Evolutionary conservation across 331 rosid genomes (phyloP), one percentile per base, ranked within the genome.

Genomic region (Acacia concinna): DNA sequence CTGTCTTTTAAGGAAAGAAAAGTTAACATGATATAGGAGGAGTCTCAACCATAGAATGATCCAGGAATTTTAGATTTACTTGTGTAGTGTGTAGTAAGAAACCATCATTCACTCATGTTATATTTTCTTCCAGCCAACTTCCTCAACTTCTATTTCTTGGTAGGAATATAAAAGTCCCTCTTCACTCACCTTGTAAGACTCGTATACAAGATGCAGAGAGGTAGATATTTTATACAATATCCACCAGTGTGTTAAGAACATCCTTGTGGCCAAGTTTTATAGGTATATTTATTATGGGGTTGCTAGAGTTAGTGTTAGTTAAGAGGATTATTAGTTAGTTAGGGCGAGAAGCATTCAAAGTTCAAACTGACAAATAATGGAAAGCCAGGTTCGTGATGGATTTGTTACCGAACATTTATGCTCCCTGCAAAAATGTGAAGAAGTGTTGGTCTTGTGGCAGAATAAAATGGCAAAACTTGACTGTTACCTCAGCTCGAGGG

Each of bases 1-100:
- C 57, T 76, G 21, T 41, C 84, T 80, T 54, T 14, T 57, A 80
- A 76, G 71, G 32, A 72, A 84, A 71, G 79, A 66, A 40, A 71
- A 56, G 51, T 37, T 27, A 25, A 25, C 30, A 57, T 74, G 56
- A 35, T 7, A 14, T 4, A 74, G 11, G 41, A 38, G 31, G 40
- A 10, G 20, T 41, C 0, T 31, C 37, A 43, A 41, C 35, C 34
- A 57, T 37, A 37, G 37, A 32, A 37, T 74, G 38, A 31, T 34
- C 37, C 31, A 23, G 32, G 52, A 37, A 56, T 0, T 6, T 52
- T 27, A 44, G 21, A 35, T 31, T 23, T 73, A 12, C 35, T 32
- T n/a, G 21, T 57, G 18, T 8, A 60, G 9, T 72, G 57, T 12
- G 4, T 25, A 73, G 82, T 65, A 76, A 60, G 67, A 60, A 60